Evolutionary conservation across 73 alveolate genomes (phyloP).

Genomic region (Symbiodinium pilosum): DNA sequence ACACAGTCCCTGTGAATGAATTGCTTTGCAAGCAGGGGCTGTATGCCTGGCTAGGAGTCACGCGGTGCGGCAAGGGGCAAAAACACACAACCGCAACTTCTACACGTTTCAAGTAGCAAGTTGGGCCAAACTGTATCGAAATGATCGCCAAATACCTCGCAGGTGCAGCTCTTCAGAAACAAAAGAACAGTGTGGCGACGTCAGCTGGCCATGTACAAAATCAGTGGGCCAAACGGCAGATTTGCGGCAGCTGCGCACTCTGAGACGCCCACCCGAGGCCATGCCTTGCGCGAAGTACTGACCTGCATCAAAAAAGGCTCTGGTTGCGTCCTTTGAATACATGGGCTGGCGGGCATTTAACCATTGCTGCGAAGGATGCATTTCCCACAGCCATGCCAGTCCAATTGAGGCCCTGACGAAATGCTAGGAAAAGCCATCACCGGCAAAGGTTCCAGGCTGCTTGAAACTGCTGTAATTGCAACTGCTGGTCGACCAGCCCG

Average conservation of each 20-base stretch:
- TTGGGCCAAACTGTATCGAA: slow-evolving; percentile 64
- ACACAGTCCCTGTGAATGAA: slow-evolving; percentile 41
- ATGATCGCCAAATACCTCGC: slow-evolving; percentile 53
- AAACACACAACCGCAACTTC: background rate
- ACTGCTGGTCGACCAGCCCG: no score
- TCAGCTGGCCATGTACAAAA: no score
- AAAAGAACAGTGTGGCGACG: no score
- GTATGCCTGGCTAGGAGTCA: slow-evolving; percentile 42
- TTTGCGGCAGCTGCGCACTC: background rate
- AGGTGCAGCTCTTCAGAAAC: no score
- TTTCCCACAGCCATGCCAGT: no score
- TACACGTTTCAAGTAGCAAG: background rate
- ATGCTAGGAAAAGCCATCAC: background rate
- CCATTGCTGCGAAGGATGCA: no score
- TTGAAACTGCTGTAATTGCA: background rate
- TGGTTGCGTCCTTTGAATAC: no score
- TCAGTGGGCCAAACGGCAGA: no score
- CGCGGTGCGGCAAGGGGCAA: background rate
- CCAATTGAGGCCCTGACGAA: no score
- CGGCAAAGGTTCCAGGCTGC: background rate
- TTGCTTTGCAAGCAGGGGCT: slow-evolving; percentile 83
- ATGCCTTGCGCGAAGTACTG: background rate
- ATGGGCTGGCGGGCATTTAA: no score
- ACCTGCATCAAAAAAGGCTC: no score
- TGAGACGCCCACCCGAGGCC: background rate